A percentile compares a stretch with the other conserved stretches of the same genome.
phyloP scores from a whole-genome alignment of 257 asterid species.

The Salvia hispanica region DNA sequence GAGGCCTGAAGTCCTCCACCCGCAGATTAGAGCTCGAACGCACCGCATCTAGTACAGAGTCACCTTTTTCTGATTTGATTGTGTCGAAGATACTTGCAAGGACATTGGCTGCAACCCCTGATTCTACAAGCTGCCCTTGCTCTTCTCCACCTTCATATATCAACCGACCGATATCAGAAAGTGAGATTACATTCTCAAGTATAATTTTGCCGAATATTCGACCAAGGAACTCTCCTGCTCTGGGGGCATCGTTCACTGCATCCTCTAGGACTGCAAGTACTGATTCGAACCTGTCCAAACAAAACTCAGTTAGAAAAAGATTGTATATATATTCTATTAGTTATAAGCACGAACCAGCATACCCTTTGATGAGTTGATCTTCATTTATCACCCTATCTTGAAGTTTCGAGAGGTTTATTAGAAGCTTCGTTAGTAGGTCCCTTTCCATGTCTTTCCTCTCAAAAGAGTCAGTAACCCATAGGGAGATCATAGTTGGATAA shows the following conservation, averaged over 20 bases:
- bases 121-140: constrained; percentile 54
- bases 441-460: constrained; percentile 90
- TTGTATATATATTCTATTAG: constrained; percentile 26
- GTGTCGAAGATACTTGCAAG: constrained; percentile 49
- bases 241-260: constrained; percentile 73
- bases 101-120: constrained; percentile 67
- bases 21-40: constrained; percentile 45
- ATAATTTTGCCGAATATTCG: constrained; percentile 49
- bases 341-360: constrained; percentile 18
- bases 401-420: constrained; percentile 59
- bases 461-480: constrained; percentile 85
- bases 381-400: constrained; percentile 49
- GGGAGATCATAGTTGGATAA: constrained; percentile 78
- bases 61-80: constrained; percentile 61
- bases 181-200: constrained; percentile 45
- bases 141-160: constrained; percentile 62
- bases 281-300: constrained; percentile 55
- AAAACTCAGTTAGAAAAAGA: constrained; percentile 21
- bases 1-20: constrained; percentile 55
- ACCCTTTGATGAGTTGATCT: constrained; percentile 84
- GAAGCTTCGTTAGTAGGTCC: constrained; percentile 76
- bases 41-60: constrained; percentile 50
- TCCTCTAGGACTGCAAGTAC: constrained; percentile 62
- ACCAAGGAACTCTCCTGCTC: constrained; percentile 65
- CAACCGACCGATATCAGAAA: constrained; percentile 47